Evolutionary conservation across 2,329 filamentous ascomycete species (phyloP), one percentile per base, ranked within the genome.

Genomic region (Talaromyces sp.): DNA sequence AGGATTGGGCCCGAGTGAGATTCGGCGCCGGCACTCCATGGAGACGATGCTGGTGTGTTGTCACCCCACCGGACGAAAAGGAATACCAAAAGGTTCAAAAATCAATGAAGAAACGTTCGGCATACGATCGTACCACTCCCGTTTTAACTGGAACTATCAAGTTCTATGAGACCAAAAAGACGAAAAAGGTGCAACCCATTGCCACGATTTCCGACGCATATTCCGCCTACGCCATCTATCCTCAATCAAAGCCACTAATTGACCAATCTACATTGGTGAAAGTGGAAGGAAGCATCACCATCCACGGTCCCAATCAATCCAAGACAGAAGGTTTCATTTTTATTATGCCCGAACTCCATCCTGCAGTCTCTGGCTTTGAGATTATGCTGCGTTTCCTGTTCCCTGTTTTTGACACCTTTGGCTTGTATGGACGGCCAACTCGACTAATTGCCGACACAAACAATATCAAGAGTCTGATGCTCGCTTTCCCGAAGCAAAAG

Each of bases 1-100:
- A 96, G 73, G 92, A 96, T 71, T 99, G 95, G 95, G 92, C 93
- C 19, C 85, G 95, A 65, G 95, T 99, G 57, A 85, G 95, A 63
- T 99, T 99, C 70, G 95, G 95, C 47, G 93, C 95, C 33, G 95
- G 95, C 54, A 96, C 95, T 10, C 93, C 93, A 0, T 99, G 95
- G 95, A 87, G 90, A 71, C 88, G 93, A 44, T 99, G 93, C 76
- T 99, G 93, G 93, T 97, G 93, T 75, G 93, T 98, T 59, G 90
- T 98, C 62, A 86, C 87, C 7, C 95, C 93, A 2, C 93, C 95
- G 0, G 91, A 96, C 70, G 93, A 98, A 78, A 99, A 98, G 78
- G 92, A 96, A 69, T 88, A 87, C 66, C 85, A 88, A 67, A 96
- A 92, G 73, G 80, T 88, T 59, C 90, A 93, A 72, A 98, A 96